phyloP scores from a whole-genome alignment of 2,329 filamentous ascomycete species.

The Decorospora gaudefroyi region DNA sequence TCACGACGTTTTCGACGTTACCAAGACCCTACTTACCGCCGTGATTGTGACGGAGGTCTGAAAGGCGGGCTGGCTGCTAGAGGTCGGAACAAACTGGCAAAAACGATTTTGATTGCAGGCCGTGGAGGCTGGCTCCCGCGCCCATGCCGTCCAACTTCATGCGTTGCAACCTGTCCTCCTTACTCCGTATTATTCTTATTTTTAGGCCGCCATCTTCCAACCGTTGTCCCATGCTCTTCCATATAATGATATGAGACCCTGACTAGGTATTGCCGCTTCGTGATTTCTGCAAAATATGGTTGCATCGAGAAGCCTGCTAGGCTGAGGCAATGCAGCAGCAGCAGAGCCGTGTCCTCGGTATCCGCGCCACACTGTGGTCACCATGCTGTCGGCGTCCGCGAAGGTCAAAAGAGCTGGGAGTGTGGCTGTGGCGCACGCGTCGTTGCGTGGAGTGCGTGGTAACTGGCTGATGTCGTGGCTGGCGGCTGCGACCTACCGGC shows the following conservation, averaged over 20 bases:
- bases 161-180: constrained; percentile 18
- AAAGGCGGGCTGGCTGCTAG: background rate
- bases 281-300: constrained; percentile 1
- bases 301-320: constrained; percentile 5
- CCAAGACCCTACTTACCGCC: constrained; percentile 25
- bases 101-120: constrained; percentile 23
- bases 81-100: background rate
- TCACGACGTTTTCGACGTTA: constrained; percentile 8
- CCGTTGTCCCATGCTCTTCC: constrained; percentile 8
- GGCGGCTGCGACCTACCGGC: constrained; percentile 8
- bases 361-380: constrained; percentile 28
- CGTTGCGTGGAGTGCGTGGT: constrained; percentile 4
- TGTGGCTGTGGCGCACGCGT: constrained; percentile 18
- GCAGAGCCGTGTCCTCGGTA: constrained; percentile 10
- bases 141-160: constrained; percentile 22
- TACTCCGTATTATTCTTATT: constrained; percentile 27
- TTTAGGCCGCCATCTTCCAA: constrained; percentile 20
- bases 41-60: constrained; percentile 19
- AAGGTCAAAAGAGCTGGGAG: constrained; percentile 5
- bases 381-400: constrained; percentile 8
- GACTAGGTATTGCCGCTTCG: constrained; percentile 7
- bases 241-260: constrained; percentile 8
- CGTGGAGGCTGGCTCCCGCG: constrained; percentile 11
- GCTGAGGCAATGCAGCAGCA: constrained; percentile 13
- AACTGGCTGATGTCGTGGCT: constrained; percentile 5